Evolutionary conservation across 2,329 filamentous ascomycete species (phyloP), one percentile per base, ranked within the genome.

Genomic region (Basipetospora chlamydospora): DNA sequence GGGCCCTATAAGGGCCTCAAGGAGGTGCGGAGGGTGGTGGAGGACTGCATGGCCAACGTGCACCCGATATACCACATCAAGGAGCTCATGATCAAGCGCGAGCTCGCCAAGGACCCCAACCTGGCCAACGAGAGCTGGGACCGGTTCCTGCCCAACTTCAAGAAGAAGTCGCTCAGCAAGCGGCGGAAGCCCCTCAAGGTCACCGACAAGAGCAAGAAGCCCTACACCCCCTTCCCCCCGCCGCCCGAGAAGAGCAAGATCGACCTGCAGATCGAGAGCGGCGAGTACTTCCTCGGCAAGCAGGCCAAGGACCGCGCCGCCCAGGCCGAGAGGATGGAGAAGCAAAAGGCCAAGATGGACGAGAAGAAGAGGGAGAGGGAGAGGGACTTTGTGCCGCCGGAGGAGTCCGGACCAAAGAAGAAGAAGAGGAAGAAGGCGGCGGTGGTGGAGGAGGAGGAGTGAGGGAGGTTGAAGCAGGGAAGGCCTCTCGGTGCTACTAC

Each of bases 221-320:
- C 68, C 10, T 98, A 95, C 67, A 98, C 92, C 45, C 88, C 90
- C 8, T 98, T 98, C 77, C 90, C 90, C 33, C 90, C 90, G 6
- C 74, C 86, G 29, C 86, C 87, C 46, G 88, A 98, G 69, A 94
- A 94, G 82, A 95, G 87, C 74, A 98, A 96, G 74, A 73, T 98
- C 49, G 90, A 98, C 60, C 62, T 86, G 59, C 88, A 98, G 70
- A 94, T 98, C 64, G 90, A 98, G 67, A 87, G 76, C 49, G 88
- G 90, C 61, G 88, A 96, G 63, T 98, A 93, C 63, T 96, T 96
- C 59, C 60, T 98, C 53, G 78, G 79, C 52, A 94, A 94, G 66
- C 77, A 87, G 52, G 87, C 85, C 41, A 94, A 93, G 68, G 84
- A 93, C 51, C 70, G 87, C 42, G 80, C 78, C 38, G 76, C 68